These are phyloP conservation scores for Haplosporangium gracile DNA, from an alignment of 192 early-diverging fungal species.

Conservation along the genomic window DNA sequence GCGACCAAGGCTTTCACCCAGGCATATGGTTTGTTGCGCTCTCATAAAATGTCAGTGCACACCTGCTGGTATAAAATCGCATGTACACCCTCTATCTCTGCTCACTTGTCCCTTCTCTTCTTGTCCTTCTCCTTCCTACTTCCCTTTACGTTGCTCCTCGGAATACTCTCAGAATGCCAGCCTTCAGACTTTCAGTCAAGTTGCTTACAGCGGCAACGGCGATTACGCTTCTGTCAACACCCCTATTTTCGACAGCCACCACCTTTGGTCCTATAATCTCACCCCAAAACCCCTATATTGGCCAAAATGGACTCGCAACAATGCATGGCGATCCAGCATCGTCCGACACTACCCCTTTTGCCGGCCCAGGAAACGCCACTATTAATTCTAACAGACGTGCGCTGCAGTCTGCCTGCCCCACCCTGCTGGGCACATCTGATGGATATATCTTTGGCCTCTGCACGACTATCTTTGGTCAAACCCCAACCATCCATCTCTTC, in stretches of 20 bases:
- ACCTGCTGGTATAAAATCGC: conserved; percentile 18
- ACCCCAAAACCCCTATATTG: conserved; percentile 23
- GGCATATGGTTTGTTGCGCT: not conserved
- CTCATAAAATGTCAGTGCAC: conserved; percentile 14
- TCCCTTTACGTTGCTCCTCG: not conserved
- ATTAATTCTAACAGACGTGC: conserved; percentile 23
- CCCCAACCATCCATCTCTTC: conserved; percentile 37
- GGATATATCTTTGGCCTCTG: conserved; percentile 34
- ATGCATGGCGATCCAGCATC: conserved; percentile 38
- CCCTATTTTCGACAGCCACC: conserved; percentile 24
- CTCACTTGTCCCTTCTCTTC: not conserved
- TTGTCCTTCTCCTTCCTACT: not conserved
- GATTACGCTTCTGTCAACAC: conserved; percentile 20
- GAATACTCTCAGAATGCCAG: conserved; percentile 24
- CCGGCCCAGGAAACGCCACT: conserved; percentile 31
- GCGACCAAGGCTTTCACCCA: not conserved
- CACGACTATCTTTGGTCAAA: conserved; percentile 25
- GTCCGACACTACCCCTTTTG: conserved; percentile 41
- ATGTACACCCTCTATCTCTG: not conserved
- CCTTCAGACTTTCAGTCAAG: conserved; percentile 18
- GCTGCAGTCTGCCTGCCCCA: conserved; percentile 38
- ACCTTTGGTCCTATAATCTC: conserved; percentile 28
- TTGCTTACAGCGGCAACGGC: conserved; percentile 17
- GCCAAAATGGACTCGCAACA: conserved; percentile 36
- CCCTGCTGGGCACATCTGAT: conserved; percentile 30